A percentile compares a stretch with the other conserved stretches of the same genome.
These are phyloP conservation scores for Phytophthora pisi DNA, from an alignment of 352 stramenopile genomes.

Conservation along the genomic window DNA sequence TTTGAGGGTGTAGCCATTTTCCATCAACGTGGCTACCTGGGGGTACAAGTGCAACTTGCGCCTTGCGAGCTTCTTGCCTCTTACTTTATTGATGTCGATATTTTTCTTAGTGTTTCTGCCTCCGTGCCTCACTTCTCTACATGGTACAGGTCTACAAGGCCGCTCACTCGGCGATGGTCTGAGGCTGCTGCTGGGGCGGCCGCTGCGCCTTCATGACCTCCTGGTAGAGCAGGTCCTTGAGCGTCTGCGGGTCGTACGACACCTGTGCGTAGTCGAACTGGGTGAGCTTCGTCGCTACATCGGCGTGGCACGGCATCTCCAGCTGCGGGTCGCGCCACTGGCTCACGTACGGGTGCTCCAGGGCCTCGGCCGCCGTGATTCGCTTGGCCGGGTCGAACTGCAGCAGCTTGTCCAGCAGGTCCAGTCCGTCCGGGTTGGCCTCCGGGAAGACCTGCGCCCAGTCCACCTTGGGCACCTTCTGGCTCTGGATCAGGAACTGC, in stretches of 20 bases:
- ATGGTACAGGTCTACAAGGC: slow-evolving; percentile 24
- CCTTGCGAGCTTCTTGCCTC: neutral
- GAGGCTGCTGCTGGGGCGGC: slow-evolving; percentile 14
- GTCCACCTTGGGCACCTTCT: slow-evolving; percentile 73
- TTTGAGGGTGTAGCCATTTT: neutral
- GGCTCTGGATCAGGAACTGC: slow-evolving; percentile 81
- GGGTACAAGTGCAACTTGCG: neutral
- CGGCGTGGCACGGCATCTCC: slow-evolving; percentile 57
- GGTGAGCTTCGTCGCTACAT: slow-evolving; percentile 60
- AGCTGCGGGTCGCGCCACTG: slow-evolving; percentile 74
- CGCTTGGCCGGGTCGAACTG: slow-evolving; percentile 88
- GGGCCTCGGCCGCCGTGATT: slow-evolving; percentile 83
- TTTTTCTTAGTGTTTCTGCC: neutral
- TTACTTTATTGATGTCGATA: slow-evolving; percentile 21
- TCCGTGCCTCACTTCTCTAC: slow-evolving; percentile 23
- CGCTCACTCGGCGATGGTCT: slow-evolving; percentile 29
- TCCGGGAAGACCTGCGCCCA: slow-evolving; percentile 82
- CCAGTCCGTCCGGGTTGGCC: slow-evolving; percentile 84
- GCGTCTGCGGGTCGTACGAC: slow-evolving; percentile 65
- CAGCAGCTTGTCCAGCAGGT: slow-evolving; percentile 87
- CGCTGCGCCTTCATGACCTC: slow-evolving; percentile 80
- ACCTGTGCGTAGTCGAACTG: slow-evolving; percentile 83
- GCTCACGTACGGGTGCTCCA: slow-evolving; percentile 91
- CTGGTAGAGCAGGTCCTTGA: slow-evolving; percentile 84
- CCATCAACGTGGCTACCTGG: neutral